Percentiles rank a stretch among this genome's conserved stretches.
phyloP scores from a whole-genome alignment of 768 basidiomycete genomes.

The Rhizopogon salebrosus region DNA sequence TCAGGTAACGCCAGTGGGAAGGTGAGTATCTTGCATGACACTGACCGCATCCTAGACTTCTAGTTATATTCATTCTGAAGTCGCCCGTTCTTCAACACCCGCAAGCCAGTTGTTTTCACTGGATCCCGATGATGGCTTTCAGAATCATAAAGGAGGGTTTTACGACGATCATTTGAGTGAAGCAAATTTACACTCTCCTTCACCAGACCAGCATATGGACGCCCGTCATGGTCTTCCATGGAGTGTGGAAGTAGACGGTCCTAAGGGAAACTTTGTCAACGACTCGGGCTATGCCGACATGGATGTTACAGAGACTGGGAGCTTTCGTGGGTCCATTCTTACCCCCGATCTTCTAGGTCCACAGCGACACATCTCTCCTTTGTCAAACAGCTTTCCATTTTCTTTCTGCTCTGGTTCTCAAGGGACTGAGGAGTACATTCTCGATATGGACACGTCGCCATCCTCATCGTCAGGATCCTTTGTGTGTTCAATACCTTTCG shows the following conservation, averaged over 20 bases:
- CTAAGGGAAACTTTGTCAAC: background rate
- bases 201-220: background rate
- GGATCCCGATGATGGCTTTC: background rate
- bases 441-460: constrained; percentile 21
- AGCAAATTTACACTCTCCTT: background rate
- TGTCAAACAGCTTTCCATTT: constrained; percentile 17
- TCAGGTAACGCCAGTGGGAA: background rate
- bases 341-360: background rate
- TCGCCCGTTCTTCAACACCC: background rate
- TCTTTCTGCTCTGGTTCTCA: constrained; percentile 6
- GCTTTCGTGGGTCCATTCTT: background rate
- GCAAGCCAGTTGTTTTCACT: background rate
- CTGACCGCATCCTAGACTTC: background rate
- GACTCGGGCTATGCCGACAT: constrained; percentile 2
- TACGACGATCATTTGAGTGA: background rate
- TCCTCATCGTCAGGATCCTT: background rate
- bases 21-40: background rate
- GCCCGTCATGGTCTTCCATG: background rate
- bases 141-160: background rate
- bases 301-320: background rate
- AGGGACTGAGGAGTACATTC: constrained; percentile 10
- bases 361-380: constrained; percentile 4
- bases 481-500: background rate
- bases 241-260: background rate
- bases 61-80: background rate